These are phyloP conservation scores for Lipomyces chichibuensis DNA, from an alignment of 805 yeast species.

Conservation along the genomic window DNA sequence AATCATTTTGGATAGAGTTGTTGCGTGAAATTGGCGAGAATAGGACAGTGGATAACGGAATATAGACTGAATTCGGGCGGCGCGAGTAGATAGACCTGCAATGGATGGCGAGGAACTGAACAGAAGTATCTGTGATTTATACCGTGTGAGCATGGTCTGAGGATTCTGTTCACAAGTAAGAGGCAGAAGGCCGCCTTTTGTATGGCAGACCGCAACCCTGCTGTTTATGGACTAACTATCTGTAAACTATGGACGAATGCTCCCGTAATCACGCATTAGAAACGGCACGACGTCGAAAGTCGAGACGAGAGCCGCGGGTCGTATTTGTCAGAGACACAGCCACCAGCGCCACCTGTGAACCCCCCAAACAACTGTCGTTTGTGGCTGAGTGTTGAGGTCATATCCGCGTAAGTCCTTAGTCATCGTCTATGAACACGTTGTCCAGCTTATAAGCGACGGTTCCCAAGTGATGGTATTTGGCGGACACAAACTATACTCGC, in stretches of 20 bases:
- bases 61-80: not conserved
- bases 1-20: constrained; percentile 22
- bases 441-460: no score
- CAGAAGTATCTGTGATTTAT: not conserved
- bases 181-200: not conserved
- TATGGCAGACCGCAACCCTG: not conserved
- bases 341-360: not conserved
- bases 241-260: not conserved
- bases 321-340: not conserved
- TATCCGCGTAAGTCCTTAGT: no score
- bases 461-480: no score
- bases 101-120: not conserved
- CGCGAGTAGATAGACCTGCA: not conserved
- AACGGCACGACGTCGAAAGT: not conserved
- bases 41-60: not conserved
- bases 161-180: not conserved
- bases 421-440: no score
- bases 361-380: not conserved
- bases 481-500: no score
- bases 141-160: not conserved
- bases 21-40: constrained; percentile 12
- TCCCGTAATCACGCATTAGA: not conserved
- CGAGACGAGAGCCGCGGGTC: not conserved
- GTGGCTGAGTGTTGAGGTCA: not conserved
- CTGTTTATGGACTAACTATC: not conserved